These are phyloP conservation scores for Helianthus tuberosus DNA, from an alignment of 129 eudicot species.

Conservation along the genomic window DNA sequence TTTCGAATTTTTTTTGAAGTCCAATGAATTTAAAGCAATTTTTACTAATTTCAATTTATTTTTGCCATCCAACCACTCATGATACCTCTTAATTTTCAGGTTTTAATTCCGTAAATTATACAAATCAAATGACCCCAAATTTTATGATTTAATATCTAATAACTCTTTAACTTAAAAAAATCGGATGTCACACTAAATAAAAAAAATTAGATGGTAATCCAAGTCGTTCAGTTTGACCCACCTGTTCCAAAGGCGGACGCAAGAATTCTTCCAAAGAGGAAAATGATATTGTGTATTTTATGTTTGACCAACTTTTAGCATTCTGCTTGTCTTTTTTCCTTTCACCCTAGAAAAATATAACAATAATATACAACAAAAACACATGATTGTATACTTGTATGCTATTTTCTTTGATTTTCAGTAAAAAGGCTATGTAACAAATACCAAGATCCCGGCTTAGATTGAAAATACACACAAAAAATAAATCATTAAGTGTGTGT, in stretches of 20 bases:
- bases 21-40: too few relatives aligned
- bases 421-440: neutral
- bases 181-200: conserved; percentile 8
- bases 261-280: conserved; percentile 19
- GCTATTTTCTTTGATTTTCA: neutral
- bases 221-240: conserved; percentile 13
- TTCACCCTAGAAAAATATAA: neutral
- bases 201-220: neutral
- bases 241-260: conserved; percentile 20
- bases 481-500: neutral
- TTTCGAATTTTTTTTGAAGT: too few relatives aligned
- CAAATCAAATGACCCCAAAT: neutral
- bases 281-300: conserved; percentile 15
- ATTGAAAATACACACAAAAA: neutral
- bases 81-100: too few relatives aligned
- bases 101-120: too few relatives aligned
- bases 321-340: conserved; percentile 12
- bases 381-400: neutral
- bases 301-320: conserved; percentile 21
- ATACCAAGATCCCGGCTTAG: neutral
- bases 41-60: too few relatives aligned
- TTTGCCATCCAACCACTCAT: too few relatives aligned
- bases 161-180: neutral
- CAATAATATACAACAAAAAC: neutral
- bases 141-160: neutral